Evolutionary conservation across 495 filamentous ascomycete species (phyloP).

Genomic region (Penicillium bialowiezense): DNA sequence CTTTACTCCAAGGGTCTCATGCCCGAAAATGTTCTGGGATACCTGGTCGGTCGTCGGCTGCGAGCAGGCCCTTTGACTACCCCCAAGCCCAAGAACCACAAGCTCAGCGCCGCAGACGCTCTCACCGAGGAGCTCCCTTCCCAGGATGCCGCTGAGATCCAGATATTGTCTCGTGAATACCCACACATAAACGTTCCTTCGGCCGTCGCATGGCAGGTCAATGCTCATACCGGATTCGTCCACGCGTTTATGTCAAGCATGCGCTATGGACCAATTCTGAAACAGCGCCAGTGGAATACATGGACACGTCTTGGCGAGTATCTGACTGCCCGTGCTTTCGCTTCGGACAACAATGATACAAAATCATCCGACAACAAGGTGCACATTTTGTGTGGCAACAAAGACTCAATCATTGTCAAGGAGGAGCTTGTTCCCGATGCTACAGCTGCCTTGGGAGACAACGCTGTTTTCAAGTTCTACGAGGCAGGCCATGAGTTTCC

Average conservation of each 20-base stretch:
- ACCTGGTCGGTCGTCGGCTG: constrained; percentile 55
- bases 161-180: constrained; percentile 43
- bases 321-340: constrained; percentile 42
- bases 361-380: constrained; percentile 49
- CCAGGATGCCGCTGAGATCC: constrained; percentile 31
- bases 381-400: constrained; percentile 51
- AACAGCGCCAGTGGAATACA: constrained; percentile 42
- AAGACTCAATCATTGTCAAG: constrained; percentile 52
- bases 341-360: constrained; percentile 13
- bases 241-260: constrained; percentile 58
- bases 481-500: constrained; percentile 59
- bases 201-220: constrained; percentile 55
- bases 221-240: constrained; percentile 53
- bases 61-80: constrained; percentile 38
- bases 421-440: constrained; percentile 58
- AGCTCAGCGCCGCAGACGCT: constrained; percentile 33
- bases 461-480: constrained; percentile 44
- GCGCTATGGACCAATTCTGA: constrained; percentile 52
- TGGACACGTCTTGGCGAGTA: constrained; percentile 57
- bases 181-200: constrained; percentile 43
- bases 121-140: constrained; percentile 38
- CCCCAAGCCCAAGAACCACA: constrained; percentile 33
- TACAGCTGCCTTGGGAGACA: constrained; percentile 45
- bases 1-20: constrained; percentile 59
- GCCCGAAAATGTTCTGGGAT: constrained; percentile 54